Percentiles rank a stretch among this genome's conserved stretches.
Evolutionary conservation across 352 stramenopile genomes (phyloP).

Genomic region (Pilasporangium apinafurcum): DNA sequence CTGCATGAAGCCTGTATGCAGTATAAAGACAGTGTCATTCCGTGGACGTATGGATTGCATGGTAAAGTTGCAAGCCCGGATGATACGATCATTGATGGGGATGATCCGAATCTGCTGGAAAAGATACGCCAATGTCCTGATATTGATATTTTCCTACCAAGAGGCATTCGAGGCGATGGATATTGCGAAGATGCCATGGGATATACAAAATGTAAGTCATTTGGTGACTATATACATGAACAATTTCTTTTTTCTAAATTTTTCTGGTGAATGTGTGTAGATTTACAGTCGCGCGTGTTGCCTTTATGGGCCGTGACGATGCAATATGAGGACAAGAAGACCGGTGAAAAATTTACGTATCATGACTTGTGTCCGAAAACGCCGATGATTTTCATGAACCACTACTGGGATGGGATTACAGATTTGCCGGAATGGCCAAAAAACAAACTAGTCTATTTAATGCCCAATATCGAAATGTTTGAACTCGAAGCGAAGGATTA

Average conservation of each 20-base stretch:
- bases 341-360: constrained; percentile 22
- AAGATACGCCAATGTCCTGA: constrained; percentile 45
- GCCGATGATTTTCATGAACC: constrained; percentile 50
- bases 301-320: constrained; percentile 36
- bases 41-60: constrained; percentile 27
- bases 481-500: constrained; percentile 36
- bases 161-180: constrained; percentile 22
- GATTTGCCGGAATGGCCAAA: constrained; percentile 17
- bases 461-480: constrained; percentile 55
- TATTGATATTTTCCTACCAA: constrained; percentile 57
- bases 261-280: constrained; percentile 4
- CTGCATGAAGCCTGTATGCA: constrained; percentile 27
- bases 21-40: constrained; percentile 33
- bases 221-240: not conserved
- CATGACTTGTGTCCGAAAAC: constrained; percentile 50
- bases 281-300: constrained; percentile 35
- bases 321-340: constrained; percentile 21
- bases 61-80: not conserved
- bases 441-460: constrained; percentile 35
- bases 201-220: constrained; percentile 52
- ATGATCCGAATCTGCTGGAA: constrained; percentile 32
- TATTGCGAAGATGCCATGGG: constrained; percentile 70
- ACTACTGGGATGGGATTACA: constrained; percentile 39
- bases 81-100: constrained; percentile 10
- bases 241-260: not conserved